A percentile compares a stretch with the other conserved stretches of the same genome.
These are phyloP conservation scores for Wickerhamiella cacticola DNA, from an alignment of 805 yeast species.

Conservation along the genomic window DNA sequence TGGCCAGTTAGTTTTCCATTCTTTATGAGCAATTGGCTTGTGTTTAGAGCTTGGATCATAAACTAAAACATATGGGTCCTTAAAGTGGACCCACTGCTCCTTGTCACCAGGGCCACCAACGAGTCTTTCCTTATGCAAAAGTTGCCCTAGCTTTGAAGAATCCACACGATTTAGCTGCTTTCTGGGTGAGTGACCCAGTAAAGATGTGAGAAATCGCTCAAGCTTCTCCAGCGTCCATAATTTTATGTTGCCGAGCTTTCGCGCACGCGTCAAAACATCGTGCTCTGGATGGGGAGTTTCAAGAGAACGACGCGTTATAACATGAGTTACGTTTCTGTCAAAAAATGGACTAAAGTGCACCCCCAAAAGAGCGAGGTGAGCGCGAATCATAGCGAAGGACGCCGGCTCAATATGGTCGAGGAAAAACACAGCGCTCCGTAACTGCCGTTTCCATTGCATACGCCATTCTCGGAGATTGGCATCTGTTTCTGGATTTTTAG, in stretches of 20 bases:
- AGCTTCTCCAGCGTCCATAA: slow-evolving; percentile 86
- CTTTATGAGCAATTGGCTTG: slow-evolving; percentile 71
- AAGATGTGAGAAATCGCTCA: slow-evolving; percentile 49
- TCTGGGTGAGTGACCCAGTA: slow-evolving; percentile 16
- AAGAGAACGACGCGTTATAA: slow-evolving; percentile 53
- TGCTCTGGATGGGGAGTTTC: slow-evolving; percentile 33
- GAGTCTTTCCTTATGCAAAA: slow-evolving; percentile 72
- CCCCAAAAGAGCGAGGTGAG: slow-evolving; percentile 25
- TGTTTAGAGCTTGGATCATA: slow-evolving; percentile 69
- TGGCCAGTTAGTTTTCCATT: slow-evolving; percentile 64
- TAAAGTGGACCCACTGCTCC: slow-evolving; percentile 75
- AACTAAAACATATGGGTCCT: slow-evolving; percentile 59
- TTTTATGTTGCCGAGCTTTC: slow-evolving; percentile 44
- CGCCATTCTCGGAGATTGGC: slow-evolving; percentile 38
- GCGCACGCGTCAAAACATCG: slow-evolving; percentile 60
- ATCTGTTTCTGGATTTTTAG: slow-evolving; percentile 11
- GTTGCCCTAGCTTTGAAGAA: slow-evolving; percentile 35
- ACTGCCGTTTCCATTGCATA: slow-evolving; percentile 48
- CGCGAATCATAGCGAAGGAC: slow-evolving; percentile 22
- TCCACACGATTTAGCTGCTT: slow-evolving; percentile 10
- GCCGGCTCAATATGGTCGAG: slow-evolving; percentile 39
- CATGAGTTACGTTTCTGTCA: slow-evolving; percentile 54
- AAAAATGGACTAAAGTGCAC: slow-evolving; percentile 46
- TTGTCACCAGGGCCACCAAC: slow-evolving; percentile 72
- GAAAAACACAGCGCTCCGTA: slow-evolving; percentile 47